Conservation (phyloP, 2,329 filamentous ascomycete species). For the Lachnellula hyalina region DNA sequence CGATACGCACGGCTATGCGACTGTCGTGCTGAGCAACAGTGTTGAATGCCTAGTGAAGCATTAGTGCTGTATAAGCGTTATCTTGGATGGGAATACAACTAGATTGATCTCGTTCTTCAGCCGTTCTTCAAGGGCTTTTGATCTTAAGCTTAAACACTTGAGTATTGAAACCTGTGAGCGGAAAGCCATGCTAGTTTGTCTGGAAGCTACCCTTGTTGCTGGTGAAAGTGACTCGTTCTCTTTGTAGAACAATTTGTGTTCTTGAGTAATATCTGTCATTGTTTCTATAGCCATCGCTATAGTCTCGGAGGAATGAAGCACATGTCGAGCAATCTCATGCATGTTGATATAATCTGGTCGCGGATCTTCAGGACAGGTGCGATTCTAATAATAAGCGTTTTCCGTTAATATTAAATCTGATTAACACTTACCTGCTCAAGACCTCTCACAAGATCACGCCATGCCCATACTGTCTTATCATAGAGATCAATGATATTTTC, state of each 20-base stretch:
- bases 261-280: slow-evolving; percentile 9
- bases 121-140: slow-evolving; percentile 4
- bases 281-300: slow-evolving; percentile 34
- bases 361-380: slow-evolving; percentile 14
- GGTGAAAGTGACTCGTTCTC: background rate
- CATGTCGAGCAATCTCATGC: slow-evolving; percentile 40
- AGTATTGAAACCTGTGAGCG: slow-evolving; percentile 1
- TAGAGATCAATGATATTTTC: slow-evolving; percentile 31
- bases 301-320: slow-evolving; percentile 41
- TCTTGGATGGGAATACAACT: background rate
- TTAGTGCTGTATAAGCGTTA: background rate
- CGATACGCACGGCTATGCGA: slow-evolving; percentile 35
- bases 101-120: slow-evolving; percentile 10
- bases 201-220: background rate
- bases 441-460: slow-evolving; percentile 36
- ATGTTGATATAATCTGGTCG: slow-evolving; percentile 33
- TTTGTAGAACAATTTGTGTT: slow-evolving; percentile 1
- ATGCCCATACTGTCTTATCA: slow-evolving; percentile 36
- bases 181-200: background rate
- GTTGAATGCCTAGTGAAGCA: slow-evolving; percentile 32
- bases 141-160: slow-evolving; percentile 4
- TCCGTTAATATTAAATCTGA: background rate
- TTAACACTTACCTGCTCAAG: background rate
- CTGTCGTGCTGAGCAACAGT: slow-evolving; percentile 39
- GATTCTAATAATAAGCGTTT: background rate